phyloP scores from a whole-genome alignment of 75 land plant genomes.

The Larix kaempferi region DNA sequence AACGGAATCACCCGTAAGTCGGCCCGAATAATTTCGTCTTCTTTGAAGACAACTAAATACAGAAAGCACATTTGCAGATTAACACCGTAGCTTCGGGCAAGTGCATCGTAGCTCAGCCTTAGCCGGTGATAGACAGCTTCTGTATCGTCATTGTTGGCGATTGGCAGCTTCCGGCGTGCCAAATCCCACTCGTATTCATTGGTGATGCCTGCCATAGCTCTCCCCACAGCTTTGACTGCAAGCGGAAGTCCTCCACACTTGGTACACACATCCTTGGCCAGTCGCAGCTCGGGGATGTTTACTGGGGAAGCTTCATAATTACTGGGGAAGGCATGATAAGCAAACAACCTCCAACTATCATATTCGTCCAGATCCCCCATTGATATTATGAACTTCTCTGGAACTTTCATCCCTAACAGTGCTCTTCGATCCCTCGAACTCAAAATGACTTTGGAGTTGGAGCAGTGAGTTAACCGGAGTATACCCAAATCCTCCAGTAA shows the following conservation, averaged over 20 bases:
- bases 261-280: not conserved
- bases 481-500: not conserved
- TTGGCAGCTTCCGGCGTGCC: not conserved
- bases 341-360: not conserved
- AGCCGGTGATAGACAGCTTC: not conserved
- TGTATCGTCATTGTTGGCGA: not conserved
- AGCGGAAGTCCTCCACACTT: conserved; percentile 2
- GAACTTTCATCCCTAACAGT: not conserved
- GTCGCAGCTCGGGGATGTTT: not conserved
- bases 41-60: not conserved
- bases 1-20: not conserved
- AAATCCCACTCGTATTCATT: not conserved
- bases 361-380: not conserved
- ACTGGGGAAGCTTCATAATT: not conserved
- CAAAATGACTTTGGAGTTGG: not conserved
- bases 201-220: not conserved
- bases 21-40: not conserved
- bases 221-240: not conserved
- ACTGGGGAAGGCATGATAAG: not conserved
- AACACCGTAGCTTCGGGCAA: not conserved
- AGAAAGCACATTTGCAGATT: conserved; percentile 1
- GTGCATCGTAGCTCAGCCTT: not conserved
- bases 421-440: not conserved
- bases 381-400: not conserved
- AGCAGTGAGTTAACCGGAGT: not conserved